phyloP scores from a whole-genome alignment of 2,329 filamentous ascomycete species.

The Scytalidium sp. region DNA sequence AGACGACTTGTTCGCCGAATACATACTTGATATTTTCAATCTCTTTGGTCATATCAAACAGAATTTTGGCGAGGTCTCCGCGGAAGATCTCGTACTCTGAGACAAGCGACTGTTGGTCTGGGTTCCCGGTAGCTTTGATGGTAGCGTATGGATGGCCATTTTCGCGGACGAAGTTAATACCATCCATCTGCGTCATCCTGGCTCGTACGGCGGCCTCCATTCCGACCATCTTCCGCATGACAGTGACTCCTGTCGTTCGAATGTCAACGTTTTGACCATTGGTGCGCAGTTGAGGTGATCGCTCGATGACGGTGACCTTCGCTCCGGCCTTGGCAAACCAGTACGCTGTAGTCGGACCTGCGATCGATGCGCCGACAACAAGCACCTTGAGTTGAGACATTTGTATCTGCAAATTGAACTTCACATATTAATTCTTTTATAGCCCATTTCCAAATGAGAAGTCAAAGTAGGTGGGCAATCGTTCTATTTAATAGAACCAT shows the following conservation, averaged over 20 bases:
- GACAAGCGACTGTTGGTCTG: slow-evolving; percentile 41
- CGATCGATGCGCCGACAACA: slow-evolving; percentile 32
- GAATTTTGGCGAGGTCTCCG: slow-evolving; percentile 38
- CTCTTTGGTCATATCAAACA: slow-evolving; percentile 37
- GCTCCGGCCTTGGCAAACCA: slow-evolving; percentile 40
- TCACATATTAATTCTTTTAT: no score
- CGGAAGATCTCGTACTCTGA: no score
- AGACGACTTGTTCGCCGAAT: slow-evolving; percentile 34
- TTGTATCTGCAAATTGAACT: no score
- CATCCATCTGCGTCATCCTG: slow-evolving; percentile 37
- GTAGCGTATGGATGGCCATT: slow-evolving; percentile 34
- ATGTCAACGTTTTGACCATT: slow-evolving; percentile 37
- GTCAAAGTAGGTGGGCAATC: no score
- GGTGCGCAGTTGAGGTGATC: slow-evolving; percentile 36
- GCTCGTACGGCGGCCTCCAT: slow-evolving; percentile 34
- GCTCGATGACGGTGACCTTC: slow-evolving; percentile 37
- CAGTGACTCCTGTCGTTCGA: slow-evolving; percentile 31
- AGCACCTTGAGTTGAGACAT: slow-evolving; percentile 25
- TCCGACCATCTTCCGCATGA: slow-evolving; percentile 37
- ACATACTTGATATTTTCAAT: slow-evolving; percentile 31
- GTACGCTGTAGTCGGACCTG: slow-evolving; percentile 37
- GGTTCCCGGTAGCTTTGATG: slow-evolving; percentile 31
- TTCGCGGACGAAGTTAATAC: slow-evolving; percentile 37
- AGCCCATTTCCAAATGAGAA: no score
- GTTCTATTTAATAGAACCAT: no score